phyloP scores from a whole-genome alignment of 257 asterid genomes.

The Przewalskia tangutica region DNA sequence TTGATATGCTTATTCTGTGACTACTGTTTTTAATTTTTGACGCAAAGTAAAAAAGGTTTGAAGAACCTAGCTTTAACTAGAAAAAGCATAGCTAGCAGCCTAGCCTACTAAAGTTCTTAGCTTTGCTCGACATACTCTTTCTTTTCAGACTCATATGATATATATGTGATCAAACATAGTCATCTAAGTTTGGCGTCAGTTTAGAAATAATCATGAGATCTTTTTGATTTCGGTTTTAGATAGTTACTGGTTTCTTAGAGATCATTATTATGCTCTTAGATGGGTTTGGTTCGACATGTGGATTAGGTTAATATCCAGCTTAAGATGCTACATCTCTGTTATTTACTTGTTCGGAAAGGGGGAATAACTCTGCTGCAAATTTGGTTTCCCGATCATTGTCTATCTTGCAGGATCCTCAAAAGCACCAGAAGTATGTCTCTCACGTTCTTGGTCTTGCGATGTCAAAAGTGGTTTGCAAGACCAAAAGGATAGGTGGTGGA shows the following conservation, averaged over 20 bases:
- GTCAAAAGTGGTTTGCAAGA: constrained; percentile 97
- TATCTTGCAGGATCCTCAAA: constrained; percentile 62
- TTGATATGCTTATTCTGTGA: not conserved
- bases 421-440: constrained; percentile 84
- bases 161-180: not conserved
- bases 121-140: not conserved
- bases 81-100: not conserved
- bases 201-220: not conserved
- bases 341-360: not conserved
- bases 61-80: not conserved
- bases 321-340: not conserved
- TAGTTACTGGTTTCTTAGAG: not conserved
- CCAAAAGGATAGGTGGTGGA: constrained; percentile 97
- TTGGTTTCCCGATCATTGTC: not conserved
- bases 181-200: not conserved
- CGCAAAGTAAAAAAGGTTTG: not conserved
- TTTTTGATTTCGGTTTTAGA: not conserved
- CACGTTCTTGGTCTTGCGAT: constrained; percentile 88
- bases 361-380: not conserved
- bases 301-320: not conserved
- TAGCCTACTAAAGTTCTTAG: not conserved
- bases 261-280: not conserved
- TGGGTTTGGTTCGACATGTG: not conserved
- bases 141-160: not conserved
- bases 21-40: not conserved